Base-by-base conservation (phyloP, 1,284 basidiomycete species). In the Leccinum subrobustum region DNA sequence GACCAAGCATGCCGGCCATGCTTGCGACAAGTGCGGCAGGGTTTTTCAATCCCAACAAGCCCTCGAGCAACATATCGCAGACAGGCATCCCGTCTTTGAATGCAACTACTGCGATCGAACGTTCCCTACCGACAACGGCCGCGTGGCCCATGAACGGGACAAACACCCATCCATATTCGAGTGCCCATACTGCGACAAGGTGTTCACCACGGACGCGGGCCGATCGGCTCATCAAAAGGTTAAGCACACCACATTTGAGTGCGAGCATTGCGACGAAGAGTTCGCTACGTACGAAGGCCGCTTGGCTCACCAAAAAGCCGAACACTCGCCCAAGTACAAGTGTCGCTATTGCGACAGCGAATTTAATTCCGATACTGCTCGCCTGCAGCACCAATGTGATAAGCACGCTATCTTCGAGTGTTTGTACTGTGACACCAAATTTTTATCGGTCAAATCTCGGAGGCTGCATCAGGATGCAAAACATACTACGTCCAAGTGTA, bases 121-220 rank as follows among this genome's bases (percentile, higher is more conserved):
- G 3, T 74, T 72, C 35, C 0, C 44, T 25, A 68, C 67, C 3
- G 60, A 56, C 5, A 11, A 48, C 1, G 64, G 56, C 4, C 64
- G 61, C 8, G 7, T 48, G 20, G 7, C 54, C 0, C 68, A 69
- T 20, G 54, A 67, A 47, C 8, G n/a, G 1, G 59, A 52, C 8
- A 58, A 62, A 23, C 72, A 73, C 52, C 6, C 48, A 1, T 2
- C 44, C n/a, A 48, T 11, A 6, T 60, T 60, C 57, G 56, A 64
- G 39, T 74, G 71, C 39, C 39, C 47, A 7, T 42, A 67, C 42
- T 73, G 70, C 5, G 56, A 63, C 12, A 55, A 51, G 1, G 42
- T 56, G 3, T 74, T 71, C 33, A 0, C 47, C n/a, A 67, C 67
- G 2, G 60, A 57, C 6, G 14, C 33, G 3, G 65, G 57, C 4